Base-by-base conservation (phyloP, 768 basidiomycete species). In the Xanthoconium stramineum region DNA sequence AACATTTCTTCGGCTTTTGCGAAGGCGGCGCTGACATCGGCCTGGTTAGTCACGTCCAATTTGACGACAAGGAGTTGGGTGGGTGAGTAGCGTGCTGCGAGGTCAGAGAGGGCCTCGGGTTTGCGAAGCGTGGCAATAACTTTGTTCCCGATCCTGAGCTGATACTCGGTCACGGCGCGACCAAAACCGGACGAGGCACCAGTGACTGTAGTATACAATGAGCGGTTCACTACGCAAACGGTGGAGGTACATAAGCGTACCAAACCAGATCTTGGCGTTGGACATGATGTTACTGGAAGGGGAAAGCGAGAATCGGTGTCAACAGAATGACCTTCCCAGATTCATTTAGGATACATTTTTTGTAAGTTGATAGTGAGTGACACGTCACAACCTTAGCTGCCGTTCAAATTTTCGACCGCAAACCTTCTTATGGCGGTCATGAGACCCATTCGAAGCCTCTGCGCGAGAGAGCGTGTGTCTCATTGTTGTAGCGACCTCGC, bases 121-220 rank as follows among this genome's bases (percentile, higher is more conserved):
- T 63, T 72, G 52, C 77, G 78, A 13, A 77, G 66, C n/a, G 77
- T 76, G 14, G 80, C 79, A 48, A 77, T 62, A 35, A 71, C 77
- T 11, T 60, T 73, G 56, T 76, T 70, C 14, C 77, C 76, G 3
- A 61, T 59, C 32, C 50, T 47, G 39, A 80, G 73, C 32, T 69
- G 69, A 20, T 53, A 33, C 53, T 76, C 73, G 12, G 67, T 65
- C 53, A 74, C 65, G 14, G 57, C 52, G 3, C 68, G 69, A 8
- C 77, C 77, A 49, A 79, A 72, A 17, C 78, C 75, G 12, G 73
- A 67, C 3, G 74, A 74, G 6, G 72, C 61, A 13, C 77, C 76
- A 6, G 75, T 76, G 1, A 58, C 64, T 66, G 50, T 9, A 17
- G n/a, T 28, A 5, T 24, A 30, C 11, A 5, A 39, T 59, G 37